phyloP scores from a whole-genome alignment of 768 basidiomycete species.

The Leucocoprinus leucothites region DNA sequence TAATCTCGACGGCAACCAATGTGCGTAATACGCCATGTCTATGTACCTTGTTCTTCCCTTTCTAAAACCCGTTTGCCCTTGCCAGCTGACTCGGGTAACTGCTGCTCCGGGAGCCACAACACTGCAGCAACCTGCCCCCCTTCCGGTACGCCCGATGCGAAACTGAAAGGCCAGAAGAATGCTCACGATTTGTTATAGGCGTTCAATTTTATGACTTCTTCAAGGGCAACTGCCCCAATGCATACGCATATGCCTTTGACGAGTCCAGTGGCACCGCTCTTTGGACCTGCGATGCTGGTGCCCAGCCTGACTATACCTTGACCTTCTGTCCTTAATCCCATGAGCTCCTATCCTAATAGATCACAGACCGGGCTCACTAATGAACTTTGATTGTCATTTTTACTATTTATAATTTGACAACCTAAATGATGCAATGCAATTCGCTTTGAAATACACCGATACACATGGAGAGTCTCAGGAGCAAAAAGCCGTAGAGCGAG shows the following conservation, averaged over 20 bases:
- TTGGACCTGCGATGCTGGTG: conserved; percentile 43
- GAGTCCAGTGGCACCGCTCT: conserved; percentile 48
- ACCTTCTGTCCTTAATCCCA: conserved; percentile 41
- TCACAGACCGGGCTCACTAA: too few species aligned
- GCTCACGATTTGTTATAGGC: background rate
- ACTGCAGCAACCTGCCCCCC: conserved; percentile 33
- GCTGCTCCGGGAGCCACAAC: conserved; percentile 31
- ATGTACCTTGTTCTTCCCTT: too few species aligned
- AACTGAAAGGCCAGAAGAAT: too few species aligned
- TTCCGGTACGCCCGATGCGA: conserved; percentile 16
- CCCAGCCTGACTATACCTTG: conserved; percentile 42
- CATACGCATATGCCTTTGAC: conserved; percentile 56
- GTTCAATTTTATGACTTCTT: conserved; percentile 14
- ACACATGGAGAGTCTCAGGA: too few species aligned
- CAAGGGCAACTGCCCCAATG: conserved; percentile 39
- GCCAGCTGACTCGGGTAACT: conserved; percentile 32
- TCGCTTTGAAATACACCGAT: too few species aligned
- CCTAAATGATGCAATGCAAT: too few species aligned
- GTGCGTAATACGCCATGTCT: too few species aligned
- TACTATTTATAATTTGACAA: too few species aligned
- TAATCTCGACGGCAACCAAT: conserved; percentile 28
- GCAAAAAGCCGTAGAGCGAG: too few species aligned
- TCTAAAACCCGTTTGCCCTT: too few species aligned
- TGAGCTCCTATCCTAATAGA: background rate
- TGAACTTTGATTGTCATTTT: too few species aligned